Conservation (phyloP, 139 green algal genomes). For the Chlamydomonas asymmetrica region DNA sequence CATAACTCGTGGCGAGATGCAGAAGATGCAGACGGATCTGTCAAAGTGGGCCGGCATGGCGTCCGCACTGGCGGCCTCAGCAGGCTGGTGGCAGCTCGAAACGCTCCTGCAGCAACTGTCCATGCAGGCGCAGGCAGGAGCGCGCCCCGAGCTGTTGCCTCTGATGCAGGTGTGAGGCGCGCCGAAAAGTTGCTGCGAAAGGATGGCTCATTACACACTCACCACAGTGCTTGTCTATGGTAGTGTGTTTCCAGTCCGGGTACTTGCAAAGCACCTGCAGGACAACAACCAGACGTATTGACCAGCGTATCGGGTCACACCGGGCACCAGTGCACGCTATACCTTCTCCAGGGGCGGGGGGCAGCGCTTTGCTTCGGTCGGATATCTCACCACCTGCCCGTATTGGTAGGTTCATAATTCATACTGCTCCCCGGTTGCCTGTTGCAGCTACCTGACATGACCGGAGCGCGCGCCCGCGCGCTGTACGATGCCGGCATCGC, state of each 20-base stretch:
- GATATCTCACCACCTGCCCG: too few relatives aligned
- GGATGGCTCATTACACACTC: neutral
- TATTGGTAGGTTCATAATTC: neutral
- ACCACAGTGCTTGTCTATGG: neutral
- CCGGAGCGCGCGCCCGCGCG: conserved; percentile 38
- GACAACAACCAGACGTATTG: neutral
- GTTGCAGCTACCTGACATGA: conserved; percentile 45
- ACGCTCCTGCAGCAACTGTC: conserved; percentile 31
- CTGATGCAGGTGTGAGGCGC: conserved; percentile 53
- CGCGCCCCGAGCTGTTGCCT: conserved; percentile 60
- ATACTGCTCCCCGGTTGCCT: neutral
- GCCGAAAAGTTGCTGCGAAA: neutral
- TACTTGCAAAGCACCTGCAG: neutral
- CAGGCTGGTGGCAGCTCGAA: conserved; percentile 67
- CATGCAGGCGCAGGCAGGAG: conserved; percentile 51
- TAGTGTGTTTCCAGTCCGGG: neutral
- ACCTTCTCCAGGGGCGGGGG: too few relatives aligned
- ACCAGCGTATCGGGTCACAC: neutral
- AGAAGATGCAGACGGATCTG: conserved; percentile 63
- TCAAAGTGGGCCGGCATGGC: conserved; percentile 66
- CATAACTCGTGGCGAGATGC: conserved; percentile 50
- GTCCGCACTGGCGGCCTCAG: conserved; percentile 31
- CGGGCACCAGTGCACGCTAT: too few relatives aligned
- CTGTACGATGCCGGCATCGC: conserved; percentile 50
- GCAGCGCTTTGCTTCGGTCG: too few relatives aligned